A percentile compares a stretch with the other conserved stretches of the same genome.
Conservation (phyloP, 768 basidiomycete genomes). For the Amanita rimosa region DNA sequence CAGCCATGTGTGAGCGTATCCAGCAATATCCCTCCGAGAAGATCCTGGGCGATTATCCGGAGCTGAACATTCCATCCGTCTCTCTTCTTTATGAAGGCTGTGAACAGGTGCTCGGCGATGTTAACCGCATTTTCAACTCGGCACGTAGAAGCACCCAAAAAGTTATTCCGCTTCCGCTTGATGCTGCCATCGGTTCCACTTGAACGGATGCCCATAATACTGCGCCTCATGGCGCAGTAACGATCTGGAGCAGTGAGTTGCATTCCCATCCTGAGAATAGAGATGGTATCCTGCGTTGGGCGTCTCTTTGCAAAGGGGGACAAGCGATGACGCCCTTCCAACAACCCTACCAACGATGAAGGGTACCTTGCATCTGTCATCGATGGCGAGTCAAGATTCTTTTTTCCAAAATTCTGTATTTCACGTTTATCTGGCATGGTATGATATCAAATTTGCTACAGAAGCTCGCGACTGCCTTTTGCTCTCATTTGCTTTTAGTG, state of each 20-base stretch:
- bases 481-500: no score
- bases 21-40: not conserved
- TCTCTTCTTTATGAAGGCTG: slow-evolving; percentile 14
- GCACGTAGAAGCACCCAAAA: not conserved
- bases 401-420: not conserved
- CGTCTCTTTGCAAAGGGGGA: slow-evolving; percentile 1
- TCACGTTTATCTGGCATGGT: not conserved
- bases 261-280: slow-evolving; percentile 3
- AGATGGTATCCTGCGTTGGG: slow-evolving; percentile 3
- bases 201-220: slow-evolving; percentile 4
- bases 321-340: not conserved
- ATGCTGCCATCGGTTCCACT: not conserved
- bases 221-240: not conserved
- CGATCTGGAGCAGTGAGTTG: not conserved
- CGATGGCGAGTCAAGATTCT: slow-evolving; percentile 8
- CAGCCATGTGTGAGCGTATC: not conserved
- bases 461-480: no score
- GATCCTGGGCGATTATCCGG: slow-evolving; percentile 1
- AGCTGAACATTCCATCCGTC: slow-evolving; percentile 6
- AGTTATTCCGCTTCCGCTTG: not conserved
- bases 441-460: slow-evolving; percentile 10
- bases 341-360: slow-evolving; percentile 8
- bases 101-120: slow-evolving; percentile 8
- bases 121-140: slow-evolving; percentile 5
- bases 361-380: slow-evolving; percentile 10